These are phyloP conservation scores for Aechmea fasciata DNA, from an alignment of 176 grass and related monocot genomes.

Conservation along the genomic window DNA sequence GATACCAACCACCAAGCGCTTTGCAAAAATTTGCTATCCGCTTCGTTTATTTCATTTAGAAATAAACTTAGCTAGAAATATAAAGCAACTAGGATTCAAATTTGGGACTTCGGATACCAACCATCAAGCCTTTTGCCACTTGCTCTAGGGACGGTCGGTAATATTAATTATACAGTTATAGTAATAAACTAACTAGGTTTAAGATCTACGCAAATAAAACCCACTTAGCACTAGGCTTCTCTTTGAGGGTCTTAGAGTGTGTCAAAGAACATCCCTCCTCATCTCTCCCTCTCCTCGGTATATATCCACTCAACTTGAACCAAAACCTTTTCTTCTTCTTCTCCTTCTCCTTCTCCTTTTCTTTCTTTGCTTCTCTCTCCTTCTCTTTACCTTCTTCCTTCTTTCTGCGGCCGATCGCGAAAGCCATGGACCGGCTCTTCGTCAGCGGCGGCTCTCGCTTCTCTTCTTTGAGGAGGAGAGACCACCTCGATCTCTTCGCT, in stretches of 20 bases:
- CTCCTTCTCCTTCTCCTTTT: constrained; percentile 12
- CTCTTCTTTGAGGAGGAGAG: not conserved
- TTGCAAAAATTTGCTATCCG: too few species aligned
- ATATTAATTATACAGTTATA: too few species aligned
- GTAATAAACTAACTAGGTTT: not conserved
- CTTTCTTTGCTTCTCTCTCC: not conserved
- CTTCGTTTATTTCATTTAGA: too few species aligned
- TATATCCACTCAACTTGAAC: constrained; percentile 6
- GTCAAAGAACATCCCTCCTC: not conserved
- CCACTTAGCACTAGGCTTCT: constrained; percentile 7
- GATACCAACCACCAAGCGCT: too few species aligned
- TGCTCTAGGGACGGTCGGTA: too few species aligned
- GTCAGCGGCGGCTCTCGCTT: not conserved
- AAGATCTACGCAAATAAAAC: constrained; percentile 7
- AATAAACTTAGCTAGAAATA: too few species aligned
- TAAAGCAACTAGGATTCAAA: too few species aligned
- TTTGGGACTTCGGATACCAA: too few species aligned
- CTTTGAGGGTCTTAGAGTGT: constrained; percentile 19
- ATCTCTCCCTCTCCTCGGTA: not conserved
- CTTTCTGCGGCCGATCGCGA: not conserved
- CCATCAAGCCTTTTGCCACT: too few species aligned
- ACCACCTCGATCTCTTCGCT: not conserved
- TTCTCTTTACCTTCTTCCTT: not conserved
- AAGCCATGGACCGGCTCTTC: constrained; percentile 17
- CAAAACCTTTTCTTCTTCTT: constrained; percentile 19